Evolutionary conservation across 2,329 filamentous ascomycete genomes (phyloP).

Genomic region (Trichoderma simmonsii): DNA sequence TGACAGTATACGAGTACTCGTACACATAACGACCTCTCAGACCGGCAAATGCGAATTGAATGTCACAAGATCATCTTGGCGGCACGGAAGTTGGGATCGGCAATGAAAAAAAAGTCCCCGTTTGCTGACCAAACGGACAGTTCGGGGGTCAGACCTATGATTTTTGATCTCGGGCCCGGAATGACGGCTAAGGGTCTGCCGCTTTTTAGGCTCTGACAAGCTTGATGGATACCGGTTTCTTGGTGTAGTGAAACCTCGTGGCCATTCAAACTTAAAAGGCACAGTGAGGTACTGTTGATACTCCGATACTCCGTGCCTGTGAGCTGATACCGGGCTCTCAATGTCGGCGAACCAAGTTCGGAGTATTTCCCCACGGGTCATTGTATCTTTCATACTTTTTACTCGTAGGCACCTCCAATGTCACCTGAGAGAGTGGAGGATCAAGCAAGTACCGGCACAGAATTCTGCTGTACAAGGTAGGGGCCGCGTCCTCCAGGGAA

Average conservation of each 20-base stretch:
- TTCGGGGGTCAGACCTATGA: neutral
- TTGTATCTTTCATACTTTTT: neutral
- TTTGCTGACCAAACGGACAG: conserved; percentile 7
- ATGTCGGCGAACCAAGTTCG: neutral
- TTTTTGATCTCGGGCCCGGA: neutral
- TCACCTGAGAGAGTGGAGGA: neutral
- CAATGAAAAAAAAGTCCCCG: neutral
- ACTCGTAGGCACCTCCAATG: neutral
- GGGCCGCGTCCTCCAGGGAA: neutral
- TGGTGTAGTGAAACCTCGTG: neutral
- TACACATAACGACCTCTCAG: neutral
- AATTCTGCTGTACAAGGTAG: neutral
- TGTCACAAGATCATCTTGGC: neutral
- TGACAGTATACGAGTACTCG: neutral
- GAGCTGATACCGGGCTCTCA: neutral
- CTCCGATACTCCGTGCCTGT: no score
- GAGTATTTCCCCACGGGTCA: neutral
- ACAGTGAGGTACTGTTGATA: no score
- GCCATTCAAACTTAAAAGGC: neutral
- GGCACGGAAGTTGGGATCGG: conserved; percentile 7
- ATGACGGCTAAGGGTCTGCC: neutral
- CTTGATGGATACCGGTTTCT: neutral
- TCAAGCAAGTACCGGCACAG: neutral
- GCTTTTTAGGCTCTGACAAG: neutral
- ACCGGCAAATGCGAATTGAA: neutral